phyloP scores from a whole-genome alignment of 2,329 filamentous ascomycete species.

The Apiospora malaysiana region DNA sequence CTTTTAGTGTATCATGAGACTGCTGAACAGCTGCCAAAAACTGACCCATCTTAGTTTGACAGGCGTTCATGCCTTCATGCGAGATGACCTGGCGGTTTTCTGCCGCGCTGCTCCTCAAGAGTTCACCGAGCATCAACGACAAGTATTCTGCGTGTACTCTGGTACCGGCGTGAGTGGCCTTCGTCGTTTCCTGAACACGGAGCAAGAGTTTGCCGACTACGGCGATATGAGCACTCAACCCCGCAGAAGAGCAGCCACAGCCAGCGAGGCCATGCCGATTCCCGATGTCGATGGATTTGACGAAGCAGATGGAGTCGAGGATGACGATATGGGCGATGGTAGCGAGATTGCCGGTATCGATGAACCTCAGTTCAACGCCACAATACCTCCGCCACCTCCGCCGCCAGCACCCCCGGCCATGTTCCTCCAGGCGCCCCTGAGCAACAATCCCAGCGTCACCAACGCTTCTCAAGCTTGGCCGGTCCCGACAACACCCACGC shows the following conservation, averaged over 20 bases:
- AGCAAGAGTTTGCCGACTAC: conserved; percentile 51
- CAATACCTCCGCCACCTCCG: conserved; percentile 30
- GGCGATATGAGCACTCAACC: conserved; percentile 28
- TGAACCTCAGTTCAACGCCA: conserved; percentile 25
- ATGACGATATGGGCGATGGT: conserved; percentile 43
- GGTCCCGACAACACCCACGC: conserved; percentile 20
- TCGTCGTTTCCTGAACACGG: conserved; percentile 75
- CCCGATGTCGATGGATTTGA: conserved; percentile 38
- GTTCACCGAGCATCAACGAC: conserved; percentile 93
- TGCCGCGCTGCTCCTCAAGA: conserved; percentile 89
- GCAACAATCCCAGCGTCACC: neutral
- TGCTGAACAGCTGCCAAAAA: conserved; percentile 89
- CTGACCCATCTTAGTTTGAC: conserved; percentile 95
- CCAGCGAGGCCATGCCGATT: conserved; percentile 23
- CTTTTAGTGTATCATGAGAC: conserved; percentile 79
- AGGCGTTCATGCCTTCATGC: conserved; percentile 88
- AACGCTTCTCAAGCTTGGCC: conserved; percentile 8
- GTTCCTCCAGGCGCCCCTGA: conserved; percentile 7
- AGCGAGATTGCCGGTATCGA: conserved; percentile 39
- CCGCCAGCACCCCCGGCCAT: conserved; percentile 23
- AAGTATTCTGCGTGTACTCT: conserved; percentile 97
- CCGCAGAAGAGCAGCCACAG: conserved; percentile 19
- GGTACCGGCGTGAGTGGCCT: conserved; percentile 81
- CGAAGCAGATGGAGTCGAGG: conserved; percentile 38
- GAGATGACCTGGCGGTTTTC: conserved; percentile 81